These are phyloP conservation scores for Scenedesmus sp. DNA, from an alignment of 163 green algal species.

Conservation along the genomic window DNA sequence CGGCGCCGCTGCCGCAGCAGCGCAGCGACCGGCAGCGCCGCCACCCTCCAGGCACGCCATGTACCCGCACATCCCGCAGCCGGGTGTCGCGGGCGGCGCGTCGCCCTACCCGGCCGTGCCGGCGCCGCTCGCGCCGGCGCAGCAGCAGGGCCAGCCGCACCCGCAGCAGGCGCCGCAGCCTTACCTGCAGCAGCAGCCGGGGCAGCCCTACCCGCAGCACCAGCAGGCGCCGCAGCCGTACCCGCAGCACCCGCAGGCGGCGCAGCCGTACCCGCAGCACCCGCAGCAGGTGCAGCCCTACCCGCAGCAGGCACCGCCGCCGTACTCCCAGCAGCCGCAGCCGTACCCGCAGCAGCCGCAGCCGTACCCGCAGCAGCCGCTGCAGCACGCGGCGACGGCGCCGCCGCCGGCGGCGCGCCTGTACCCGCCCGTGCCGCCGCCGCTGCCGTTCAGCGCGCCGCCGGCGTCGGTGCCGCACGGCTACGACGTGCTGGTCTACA, in stretches of 20 bases:
- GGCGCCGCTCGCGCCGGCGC: neutral
- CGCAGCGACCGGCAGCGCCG: neutral
- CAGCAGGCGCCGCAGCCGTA: neutral
- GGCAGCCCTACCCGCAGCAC: neutral
- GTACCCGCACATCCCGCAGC: no score
- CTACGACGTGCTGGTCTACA: conserved; percentile 41
- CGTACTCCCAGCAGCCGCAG: neutral
- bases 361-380: neutral
- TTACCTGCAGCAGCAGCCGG: neutral
- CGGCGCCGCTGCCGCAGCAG: neutral
- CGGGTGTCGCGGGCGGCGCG: no score
- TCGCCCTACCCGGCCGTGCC: no score
- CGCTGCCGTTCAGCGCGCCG: conserved; percentile 7
- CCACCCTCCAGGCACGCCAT: no score
- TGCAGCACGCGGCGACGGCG: conserved; percentile 6
- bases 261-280: neutral
- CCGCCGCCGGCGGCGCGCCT: neutral
- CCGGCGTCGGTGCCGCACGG: conserved; percentile 1
- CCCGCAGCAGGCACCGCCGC: neutral
- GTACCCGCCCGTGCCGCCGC: neutral
- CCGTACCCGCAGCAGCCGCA: neutral
- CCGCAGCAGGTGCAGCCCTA: conserved; percentile 17
- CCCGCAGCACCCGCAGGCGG: neutral
- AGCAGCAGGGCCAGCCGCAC: neutral
- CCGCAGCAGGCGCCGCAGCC: neutral